Conservation (phyloP, 2,329 filamentous ascomycete species). For the Hymenoscyphus albidus region DNA sequence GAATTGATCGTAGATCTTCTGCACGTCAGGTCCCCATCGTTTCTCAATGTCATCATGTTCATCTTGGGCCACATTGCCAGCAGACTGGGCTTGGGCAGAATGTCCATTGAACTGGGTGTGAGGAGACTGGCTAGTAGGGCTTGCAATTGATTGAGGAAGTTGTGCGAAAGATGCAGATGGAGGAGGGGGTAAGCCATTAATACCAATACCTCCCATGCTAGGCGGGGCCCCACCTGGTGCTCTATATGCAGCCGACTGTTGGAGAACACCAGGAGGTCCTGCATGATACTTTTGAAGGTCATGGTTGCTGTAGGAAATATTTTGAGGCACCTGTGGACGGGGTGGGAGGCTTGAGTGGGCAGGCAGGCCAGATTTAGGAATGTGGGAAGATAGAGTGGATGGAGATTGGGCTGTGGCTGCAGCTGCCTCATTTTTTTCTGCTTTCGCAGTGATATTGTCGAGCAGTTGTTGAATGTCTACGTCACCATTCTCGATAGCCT, state of each 20-base stretch:
- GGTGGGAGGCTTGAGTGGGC: conserved; percentile 36
- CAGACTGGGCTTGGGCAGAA: conserved; percentile 19
- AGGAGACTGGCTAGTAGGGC: conserved; percentile 24
- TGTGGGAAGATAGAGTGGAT: conserved; percentile 24
- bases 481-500: conserved; percentile 31
- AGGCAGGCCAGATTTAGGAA: conserved; percentile 29
- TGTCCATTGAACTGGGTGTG: conserved; percentile 22
- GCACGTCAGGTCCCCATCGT: conserved; percentile 46
- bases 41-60: conserved; percentile 33
- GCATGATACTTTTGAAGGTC: conserved; percentile 34
- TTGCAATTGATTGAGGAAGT: conserved; percentile 22
- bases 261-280: conserved; percentile 27
- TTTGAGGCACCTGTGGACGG: conserved; percentile 34
- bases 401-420: conserved; percentile 20
- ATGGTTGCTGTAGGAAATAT: conserved; percentile 27
- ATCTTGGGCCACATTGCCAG: conserved; percentile 25
- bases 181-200: conserved; percentile 35
- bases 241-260: conserved; percentile 31
- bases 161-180: conserved; percentile 33
- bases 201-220: conserved; percentile 31
- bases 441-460: conserved; percentile 38
- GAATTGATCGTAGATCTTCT: conserved; percentile 69
- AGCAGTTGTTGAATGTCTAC: conserved; percentile 38
- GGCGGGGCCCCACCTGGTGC: conserved; percentile 25
- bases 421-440: conserved; percentile 32